Evolutionary conservation across 2,329 filamentous ascomycete genomes (phyloP).

Genomic region (Cercospora canescens): DNA sequence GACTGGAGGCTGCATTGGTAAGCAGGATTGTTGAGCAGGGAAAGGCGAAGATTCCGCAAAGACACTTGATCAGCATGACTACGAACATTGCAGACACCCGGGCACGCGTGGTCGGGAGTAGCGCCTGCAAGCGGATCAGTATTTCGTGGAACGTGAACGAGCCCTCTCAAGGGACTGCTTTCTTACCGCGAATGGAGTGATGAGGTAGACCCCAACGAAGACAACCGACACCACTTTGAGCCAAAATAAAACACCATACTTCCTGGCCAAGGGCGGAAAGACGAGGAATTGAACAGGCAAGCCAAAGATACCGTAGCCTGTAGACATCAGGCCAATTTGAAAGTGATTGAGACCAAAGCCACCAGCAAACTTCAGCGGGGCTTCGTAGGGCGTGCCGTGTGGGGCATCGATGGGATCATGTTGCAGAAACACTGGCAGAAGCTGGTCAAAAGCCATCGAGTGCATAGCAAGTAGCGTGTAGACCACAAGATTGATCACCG

Average conservation of each 20-base stretch:
- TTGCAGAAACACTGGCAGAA: slow-evolving; percentile 82
- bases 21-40: slow-evolving; percentile 87
- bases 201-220: slow-evolving; percentile 70
- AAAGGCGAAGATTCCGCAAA: slow-evolving; percentile 79
- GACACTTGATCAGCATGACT: slow-evolving; percentile 72
- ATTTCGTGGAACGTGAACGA: not conserved
- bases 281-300: slow-evolving; percentile 83
- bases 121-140: slow-evolving; percentile 41
- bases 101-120: slow-evolving; percentile 51
- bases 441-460: slow-evolving; percentile 28
- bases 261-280: slow-evolving; percentile 73
- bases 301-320: slow-evolving; percentile 74
- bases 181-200: slow-evolving; percentile 70
- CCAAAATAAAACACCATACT: slow-evolving; percentile 72
- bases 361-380: slow-evolving; percentile 77
- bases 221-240: slow-evolving; percentile 66
- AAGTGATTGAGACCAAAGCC: slow-evolving; percentile 71
- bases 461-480: slow-evolving; percentile 67
- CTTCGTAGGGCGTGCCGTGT: slow-evolving; percentile 42
- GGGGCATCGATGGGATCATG: slow-evolving; percentile 53
- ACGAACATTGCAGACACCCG: slow-evolving; percentile 64
- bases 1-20: slow-evolving; percentile 77
- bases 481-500: slow-evolving; percentile 69
- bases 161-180: not conserved
- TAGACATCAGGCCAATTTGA: slow-evolving; percentile 83